phyloP scores from a whole-genome alignment of 2,329 filamentous ascomycete species.

The Diaporthe longicolla region DNA sequence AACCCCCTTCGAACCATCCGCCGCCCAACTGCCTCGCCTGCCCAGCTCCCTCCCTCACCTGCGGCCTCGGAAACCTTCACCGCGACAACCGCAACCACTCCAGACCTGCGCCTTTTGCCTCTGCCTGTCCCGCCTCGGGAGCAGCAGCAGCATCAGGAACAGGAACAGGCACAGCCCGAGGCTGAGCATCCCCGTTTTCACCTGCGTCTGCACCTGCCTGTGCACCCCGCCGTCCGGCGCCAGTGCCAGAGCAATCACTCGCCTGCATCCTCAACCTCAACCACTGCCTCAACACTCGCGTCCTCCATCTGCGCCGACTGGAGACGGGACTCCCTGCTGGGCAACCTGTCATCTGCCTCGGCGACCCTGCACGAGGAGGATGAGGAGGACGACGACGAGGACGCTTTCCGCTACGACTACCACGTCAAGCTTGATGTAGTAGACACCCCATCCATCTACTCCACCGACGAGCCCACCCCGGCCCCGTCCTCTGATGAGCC shows the following conservation, averaged over 20 bases:
- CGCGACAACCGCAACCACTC: slow-evolving; percentile 46
- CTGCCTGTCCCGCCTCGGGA: slow-evolving; percentile 59
- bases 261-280: slow-evolving; percentile 44
- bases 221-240: slow-evolving; percentile 53
- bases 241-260: slow-evolving; percentile 51
- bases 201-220: slow-evolving; percentile 17
- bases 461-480: slow-evolving; percentile 28
- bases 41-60: slow-evolving; percentile 41
- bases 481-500: slow-evolving; percentile 35
- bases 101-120: slow-evolving; percentile 50
- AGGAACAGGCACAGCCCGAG: background rate
- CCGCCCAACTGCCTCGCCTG: slow-evolving; percentile 44
- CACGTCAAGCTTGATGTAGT: slow-evolving; percentile 31
- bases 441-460: slow-evolving; percentile 35
- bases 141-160: background rate
- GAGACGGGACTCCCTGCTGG: slow-evolving; percentile 70
- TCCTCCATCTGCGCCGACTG: slow-evolving; percentile 55
- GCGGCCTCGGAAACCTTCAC: slow-evolving; percentile 35
- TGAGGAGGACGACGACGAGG: slow-evolving; percentile 43
- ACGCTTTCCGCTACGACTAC: slow-evolving; percentile 43
- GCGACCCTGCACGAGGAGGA: slow-evolving; percentile 48
- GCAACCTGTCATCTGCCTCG: slow-evolving; percentile 58
- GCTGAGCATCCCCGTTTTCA: slow-evolving; percentile 2
- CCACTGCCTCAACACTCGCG: slow-evolving; percentile 46
- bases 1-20: slow-evolving; percentile 54